Conservation (phyloP, 73 alveolate genomes). For the Breviolum minutum region DNA sequence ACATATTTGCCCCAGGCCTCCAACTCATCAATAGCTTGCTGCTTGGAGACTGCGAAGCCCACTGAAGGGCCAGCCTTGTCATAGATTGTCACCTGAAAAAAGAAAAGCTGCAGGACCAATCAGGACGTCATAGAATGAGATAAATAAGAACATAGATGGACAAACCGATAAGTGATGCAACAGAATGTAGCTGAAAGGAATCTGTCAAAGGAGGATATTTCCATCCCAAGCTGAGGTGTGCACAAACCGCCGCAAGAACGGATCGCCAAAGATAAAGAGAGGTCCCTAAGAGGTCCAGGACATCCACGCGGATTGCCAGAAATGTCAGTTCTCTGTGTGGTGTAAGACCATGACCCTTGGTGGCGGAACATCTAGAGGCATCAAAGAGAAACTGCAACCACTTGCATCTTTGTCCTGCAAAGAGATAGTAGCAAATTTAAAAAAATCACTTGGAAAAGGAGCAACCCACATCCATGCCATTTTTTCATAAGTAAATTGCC, state of each 20-base stretch:
- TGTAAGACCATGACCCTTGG: conserved; percentile 10
- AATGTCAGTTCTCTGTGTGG: neutral
- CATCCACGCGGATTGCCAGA: neutral
- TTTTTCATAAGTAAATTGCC: neutral
- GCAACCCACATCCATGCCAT: neutral
- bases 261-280: conserved; percentile 91
- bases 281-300: conserved; percentile 36
- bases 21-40: conserved; percentile 77
- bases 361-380: conserved; percentile 90
- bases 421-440: neutral
- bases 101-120: neutral
- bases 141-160: too few relatives aligned
- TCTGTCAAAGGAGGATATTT: too few relatives aligned
- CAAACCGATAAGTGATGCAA: too few relatives aligned
- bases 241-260: conserved; percentile 74
- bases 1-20: neutral
- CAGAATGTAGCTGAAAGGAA: too few relatives aligned
- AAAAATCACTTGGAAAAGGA: neutral
- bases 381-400: conserved; percentile 90
- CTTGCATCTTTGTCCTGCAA: conserved; percentile 54
- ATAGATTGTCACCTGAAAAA: conserved; percentile 49
- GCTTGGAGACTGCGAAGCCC: conserved; percentile 89
- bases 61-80: conserved; percentile 82
- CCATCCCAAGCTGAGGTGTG: neutral
- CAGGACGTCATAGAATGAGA: too few relatives aligned